Evolutionary conservation across 176 grass and related monocot species (phyloP).

Genomic region (Hsuehochloa calcarea): DNA sequence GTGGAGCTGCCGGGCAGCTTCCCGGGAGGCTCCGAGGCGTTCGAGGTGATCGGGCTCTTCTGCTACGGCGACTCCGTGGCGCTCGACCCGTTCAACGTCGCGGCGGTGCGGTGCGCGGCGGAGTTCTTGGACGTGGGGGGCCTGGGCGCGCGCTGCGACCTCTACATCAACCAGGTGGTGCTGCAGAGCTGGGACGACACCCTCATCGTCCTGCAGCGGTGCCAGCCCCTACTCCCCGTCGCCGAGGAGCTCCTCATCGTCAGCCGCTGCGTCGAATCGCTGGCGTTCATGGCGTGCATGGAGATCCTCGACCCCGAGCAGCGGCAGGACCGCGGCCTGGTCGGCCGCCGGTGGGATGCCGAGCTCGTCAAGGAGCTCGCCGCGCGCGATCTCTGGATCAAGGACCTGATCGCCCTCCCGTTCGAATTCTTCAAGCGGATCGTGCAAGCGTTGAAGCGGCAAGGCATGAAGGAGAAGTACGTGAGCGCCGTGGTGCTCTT

Average conservation of each 20-base stretch:
- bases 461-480: conserved; percentile 99
- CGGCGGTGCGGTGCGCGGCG: conserved; percentile 72
- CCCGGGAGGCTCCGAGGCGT: conserved; percentile 62
- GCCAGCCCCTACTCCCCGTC: conserved; percentile 53
- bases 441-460: conserved; percentile 68
- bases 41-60: conserved; percentile 81
- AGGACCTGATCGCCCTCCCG: conserved; percentile 89
- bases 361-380: conserved; percentile 80
- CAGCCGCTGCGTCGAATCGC: conserved; percentile 83
- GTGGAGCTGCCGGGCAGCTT: conserved; percentile 55
- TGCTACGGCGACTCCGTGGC: conserved; percentile 62
- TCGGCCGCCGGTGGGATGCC: conserved; percentile 60
- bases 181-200: conserved; percentile 92
- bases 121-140: conserved; percentile 62
- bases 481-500: conserved; percentile 75
- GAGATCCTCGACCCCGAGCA: conserved; percentile 95
- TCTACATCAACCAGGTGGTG: conserved; percentile 95
- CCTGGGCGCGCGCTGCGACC: conserved; percentile 68
- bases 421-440: conserved; percentile 77
- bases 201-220: conserved; percentile 83
- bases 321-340: conserved; percentile 41
- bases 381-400: conserved; percentile 79
- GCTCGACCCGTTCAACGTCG: conserved; percentile 82
- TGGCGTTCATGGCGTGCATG: conserved; percentile 99
- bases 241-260: conserved; percentile 85